phyloP scores from a whole-genome alignment of 305 asterid species.

The Solanum hybrid region DNA sequence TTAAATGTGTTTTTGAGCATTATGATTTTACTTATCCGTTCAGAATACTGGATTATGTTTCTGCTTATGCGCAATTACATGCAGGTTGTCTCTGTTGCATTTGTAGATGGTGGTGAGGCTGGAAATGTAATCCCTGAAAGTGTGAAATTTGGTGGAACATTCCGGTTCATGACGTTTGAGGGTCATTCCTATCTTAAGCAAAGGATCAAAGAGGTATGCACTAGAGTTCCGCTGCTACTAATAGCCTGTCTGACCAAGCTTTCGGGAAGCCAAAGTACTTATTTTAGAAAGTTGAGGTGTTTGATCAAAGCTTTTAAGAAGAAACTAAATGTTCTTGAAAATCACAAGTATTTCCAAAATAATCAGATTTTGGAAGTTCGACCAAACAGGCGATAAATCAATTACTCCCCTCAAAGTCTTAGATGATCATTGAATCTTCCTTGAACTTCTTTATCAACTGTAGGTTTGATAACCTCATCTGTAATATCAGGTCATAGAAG shows the following conservation, averaged over 20 bases:
- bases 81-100: conserved; percentile 67
- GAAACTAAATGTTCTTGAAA: background rate
- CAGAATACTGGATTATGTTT: background rate
- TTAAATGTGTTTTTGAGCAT: background rate
- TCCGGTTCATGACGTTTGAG: conserved; percentile 48
- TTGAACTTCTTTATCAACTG: background rate
- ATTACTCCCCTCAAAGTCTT: background rate
- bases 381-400: background rate
- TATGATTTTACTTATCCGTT: background rate
- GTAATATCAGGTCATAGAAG: background rate
- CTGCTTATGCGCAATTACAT: background rate
- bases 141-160: conserved; percentile 72
- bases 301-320: background rate
- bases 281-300: background rate
- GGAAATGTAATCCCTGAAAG: conserved; percentile 53
- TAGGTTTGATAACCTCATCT: background rate
- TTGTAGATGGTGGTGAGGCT: conserved; percentile 53
- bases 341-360: background rate
- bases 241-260: background rate
- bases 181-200: conserved; percentile 39
- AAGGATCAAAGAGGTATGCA: conserved; percentile 61
- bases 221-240: background rate
- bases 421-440: background rate
- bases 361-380: background rate
- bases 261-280: background rate